These are phyloP conservation scores for Dentipellis fragilis DNA, from an alignment of 768 basidiomycete genomes.

Conservation along the genomic window DNA sequence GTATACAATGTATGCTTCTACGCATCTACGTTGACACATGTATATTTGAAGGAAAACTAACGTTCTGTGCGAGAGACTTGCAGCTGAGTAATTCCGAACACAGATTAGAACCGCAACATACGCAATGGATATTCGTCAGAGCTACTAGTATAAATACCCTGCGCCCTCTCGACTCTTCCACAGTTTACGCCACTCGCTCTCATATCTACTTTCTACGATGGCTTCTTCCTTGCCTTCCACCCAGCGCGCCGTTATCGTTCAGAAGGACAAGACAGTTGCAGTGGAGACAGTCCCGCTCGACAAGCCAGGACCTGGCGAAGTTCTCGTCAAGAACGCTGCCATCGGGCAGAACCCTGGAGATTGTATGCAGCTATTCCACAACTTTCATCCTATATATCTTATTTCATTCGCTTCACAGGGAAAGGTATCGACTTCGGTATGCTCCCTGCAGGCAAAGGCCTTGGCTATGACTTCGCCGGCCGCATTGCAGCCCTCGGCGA, in stretches of 20 bases:
- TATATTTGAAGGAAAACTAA: no score
- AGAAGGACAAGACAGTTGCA: neutral
- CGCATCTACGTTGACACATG: no score
- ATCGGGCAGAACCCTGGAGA: constrained; percentile 5
- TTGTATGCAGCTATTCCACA: neutral
- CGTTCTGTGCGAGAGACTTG: no score
- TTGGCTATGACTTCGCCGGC: constrained; percentile 7
- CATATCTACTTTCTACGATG: neutral
- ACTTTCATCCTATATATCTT: neutral
- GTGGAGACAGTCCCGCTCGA: neutral
- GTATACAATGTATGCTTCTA: no score
- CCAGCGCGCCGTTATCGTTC: neutral
- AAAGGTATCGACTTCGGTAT: neutral
- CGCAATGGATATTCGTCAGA: no score
- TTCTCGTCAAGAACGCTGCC: constrained; percentile 10
- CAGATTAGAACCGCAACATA: no score
- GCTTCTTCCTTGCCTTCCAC: neutral
- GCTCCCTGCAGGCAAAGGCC: neutral
- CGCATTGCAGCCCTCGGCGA: constrained; percentile 3
- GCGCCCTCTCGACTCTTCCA: no score
- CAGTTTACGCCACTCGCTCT: neutral
- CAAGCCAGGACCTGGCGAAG: constrained; percentile 2
- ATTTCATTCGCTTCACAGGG: neutral
- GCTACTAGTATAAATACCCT: no score
- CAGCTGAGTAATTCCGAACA: no score